Evolutionary conservation across 2,329 filamentous ascomycete species (phyloP), one percentile per base, ranked within the genome.

Genomic region (Pseudocercospora vitis): DNA sequence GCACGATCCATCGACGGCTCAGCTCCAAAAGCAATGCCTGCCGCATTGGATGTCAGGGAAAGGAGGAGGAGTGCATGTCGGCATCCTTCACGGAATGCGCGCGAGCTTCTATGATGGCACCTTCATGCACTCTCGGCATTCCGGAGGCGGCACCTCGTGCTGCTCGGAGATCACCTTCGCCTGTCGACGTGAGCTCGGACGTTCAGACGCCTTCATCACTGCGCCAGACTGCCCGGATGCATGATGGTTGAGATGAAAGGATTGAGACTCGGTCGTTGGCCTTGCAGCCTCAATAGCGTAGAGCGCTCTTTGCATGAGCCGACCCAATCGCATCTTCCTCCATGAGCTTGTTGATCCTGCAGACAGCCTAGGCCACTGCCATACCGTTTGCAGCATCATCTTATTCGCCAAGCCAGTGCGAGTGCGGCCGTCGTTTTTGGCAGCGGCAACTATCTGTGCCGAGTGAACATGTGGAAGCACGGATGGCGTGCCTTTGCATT

Each of bases 271-370:
- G 33, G 33, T 19, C 19, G 33, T 37, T 16, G 33, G 35, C 35
- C 35, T 16, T 4, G 35, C 35, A 18, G 11, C 35, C 35, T 39
- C 35, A 39, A 39, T 39, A 39, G 35, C 18, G 35, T 11, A 39
- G 9, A 18, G 35, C n/a, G n/a, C n/a, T n/a, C 35, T 39, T 14
- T 39, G 19, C 14, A 18, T 21, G 21, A 21, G 35, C 37, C 16
- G 19, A 12, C 8, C 37, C 18, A 40, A 40, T 40, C n/a, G 19
- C 21, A 26, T 42, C 7, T 24, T 5, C 16, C 2, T 47, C 7
- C 26, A 19, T 47, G 28, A 18, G 12, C 44, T 47, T 33, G 26
- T 47, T 47, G 44, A 47, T 47, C 44, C 44, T 47, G 19, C 44
- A 19, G n/a, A 23, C 12, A 33, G 23, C 44, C 44, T 31, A 33